phyloP scores from a whole-genome alignment of 192 early-diverging fungal species.

The Backusella sp. region DNA sequence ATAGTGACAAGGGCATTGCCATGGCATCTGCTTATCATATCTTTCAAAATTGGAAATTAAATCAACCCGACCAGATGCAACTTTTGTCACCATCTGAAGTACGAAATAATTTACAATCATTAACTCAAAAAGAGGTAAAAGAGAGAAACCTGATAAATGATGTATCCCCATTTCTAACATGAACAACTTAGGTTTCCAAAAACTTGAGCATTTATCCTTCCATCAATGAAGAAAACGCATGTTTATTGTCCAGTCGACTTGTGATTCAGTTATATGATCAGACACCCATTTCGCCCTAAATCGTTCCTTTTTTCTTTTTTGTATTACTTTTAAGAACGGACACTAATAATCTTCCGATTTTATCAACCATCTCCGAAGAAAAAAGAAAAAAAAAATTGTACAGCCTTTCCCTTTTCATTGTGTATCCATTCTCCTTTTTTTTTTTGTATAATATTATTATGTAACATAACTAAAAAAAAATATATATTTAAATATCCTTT shows the following conservation, averaged over 20 bases:
- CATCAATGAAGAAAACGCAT: conserved; percentile 18
- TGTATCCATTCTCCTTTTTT: not conserved
- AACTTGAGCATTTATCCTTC: not conserved
- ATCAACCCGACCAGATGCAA: not conserved
- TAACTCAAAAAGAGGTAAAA: conserved; percentile 13
- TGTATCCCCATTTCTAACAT: not conserved
- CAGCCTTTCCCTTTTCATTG: not conserved
- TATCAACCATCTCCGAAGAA: not conserved
- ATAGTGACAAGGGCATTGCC: conserved; percentile 35
- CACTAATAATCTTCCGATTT: not conserved
- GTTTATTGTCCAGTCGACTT: conserved; percentile 19
- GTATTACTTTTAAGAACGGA: not conserved
- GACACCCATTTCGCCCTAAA: conserved; percentile 23
- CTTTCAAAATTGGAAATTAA: conserved; percentile 32
- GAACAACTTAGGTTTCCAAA: not conserved
- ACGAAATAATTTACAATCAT: not conserved
- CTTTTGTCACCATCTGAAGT: not conserved
- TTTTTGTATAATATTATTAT: not conserved
- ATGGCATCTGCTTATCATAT: conserved; percentile 39
- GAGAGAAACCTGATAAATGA: not conserved
- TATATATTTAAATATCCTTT: not conserved
- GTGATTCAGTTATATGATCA: conserved; percentile 29
- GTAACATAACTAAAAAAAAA: not conserved
- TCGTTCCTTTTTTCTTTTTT: not conserved
- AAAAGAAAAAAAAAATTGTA: not conserved